Conservation (phyloP, 2,329 filamentous ascomycete species). For the Colletotrichum sojae region DNA sequence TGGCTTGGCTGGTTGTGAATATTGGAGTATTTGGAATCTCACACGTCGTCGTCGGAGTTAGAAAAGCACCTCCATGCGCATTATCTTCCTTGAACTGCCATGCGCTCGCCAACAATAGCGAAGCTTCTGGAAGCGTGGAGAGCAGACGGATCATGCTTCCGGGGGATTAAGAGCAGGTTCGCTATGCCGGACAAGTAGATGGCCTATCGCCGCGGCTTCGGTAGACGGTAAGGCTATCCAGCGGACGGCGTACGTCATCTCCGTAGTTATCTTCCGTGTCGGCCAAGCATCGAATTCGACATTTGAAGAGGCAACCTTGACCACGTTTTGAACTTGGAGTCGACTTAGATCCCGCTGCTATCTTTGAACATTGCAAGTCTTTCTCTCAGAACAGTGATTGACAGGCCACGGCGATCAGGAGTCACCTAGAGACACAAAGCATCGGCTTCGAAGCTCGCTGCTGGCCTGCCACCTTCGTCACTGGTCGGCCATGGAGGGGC, state of each 20-base stretch:
- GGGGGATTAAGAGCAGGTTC: neutral
- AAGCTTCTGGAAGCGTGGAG: constrained; percentile 14
- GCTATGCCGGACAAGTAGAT: constrained; percentile 19
- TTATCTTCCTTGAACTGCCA: neutral
- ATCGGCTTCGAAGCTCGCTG: neutral
- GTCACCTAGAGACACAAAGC: constrained; percentile 7
- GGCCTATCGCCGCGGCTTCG: constrained; percentile 14
- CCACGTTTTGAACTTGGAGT: neutral
- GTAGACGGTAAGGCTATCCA: constrained; percentile 4
- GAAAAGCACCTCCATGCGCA: neutral
- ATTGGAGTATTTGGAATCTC: constrained; percentile 27
- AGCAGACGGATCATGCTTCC: neutral
- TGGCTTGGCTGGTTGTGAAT: neutral
- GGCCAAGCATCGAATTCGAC: too few species aligned
- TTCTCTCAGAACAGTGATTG: neutral
- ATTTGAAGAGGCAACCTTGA: neutral
- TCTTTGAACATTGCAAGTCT: constrained; percentile 4
- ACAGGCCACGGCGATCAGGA: constrained; percentile 8
- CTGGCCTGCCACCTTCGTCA: constrained; percentile 18
- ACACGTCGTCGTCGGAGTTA: constrained; percentile 10
- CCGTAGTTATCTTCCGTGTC: too few species aligned
- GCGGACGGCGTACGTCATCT: constrained; percentile 11
- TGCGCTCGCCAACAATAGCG: neutral
- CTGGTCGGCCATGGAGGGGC: constrained; percentile 12
- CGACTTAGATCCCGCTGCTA: neutral